Evolutionary conservation across 2,329 filamentous ascomycete genomes (phyloP).

Genomic region (Trichoderma asperellum): DNA sequence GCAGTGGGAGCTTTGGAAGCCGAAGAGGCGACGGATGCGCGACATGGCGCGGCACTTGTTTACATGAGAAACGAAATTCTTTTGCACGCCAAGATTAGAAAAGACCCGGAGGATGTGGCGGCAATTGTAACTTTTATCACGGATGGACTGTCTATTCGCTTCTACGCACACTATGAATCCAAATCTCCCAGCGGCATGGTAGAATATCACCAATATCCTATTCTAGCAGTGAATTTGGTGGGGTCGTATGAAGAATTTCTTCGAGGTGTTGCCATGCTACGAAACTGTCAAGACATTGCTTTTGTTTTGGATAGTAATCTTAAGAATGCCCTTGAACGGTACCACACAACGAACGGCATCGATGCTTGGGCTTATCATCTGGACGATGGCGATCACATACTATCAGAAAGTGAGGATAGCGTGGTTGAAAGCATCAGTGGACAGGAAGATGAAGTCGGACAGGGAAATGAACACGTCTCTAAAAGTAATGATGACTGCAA

Average conservation of each 20-base stretch:
- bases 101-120: slow-evolving; percentile 33
- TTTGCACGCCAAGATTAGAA: slow-evolving; percentile 26
- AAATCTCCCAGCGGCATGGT: slow-evolving; percentile 28
- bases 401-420: slow-evolving; percentile 13
- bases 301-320: slow-evolving; percentile 30
- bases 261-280: slow-evolving; percentile 30
- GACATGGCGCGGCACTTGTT: slow-evolving; percentile 38
- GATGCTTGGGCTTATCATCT: slow-evolving; percentile 9
- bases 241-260: slow-evolving; percentile 30
- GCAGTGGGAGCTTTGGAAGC: slow-evolving; percentile 28
- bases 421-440: neutral
- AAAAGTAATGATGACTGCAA: neutral
- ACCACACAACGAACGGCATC: slow-evolving; percentile 28
- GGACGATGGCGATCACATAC: neutral
- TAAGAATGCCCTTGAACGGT: slow-evolving; percentile 31
- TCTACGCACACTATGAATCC: slow-evolving; percentile 37
- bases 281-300: slow-evolving; percentile 36
- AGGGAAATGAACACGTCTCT: neutral
- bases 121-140: slow-evolving; percentile 37
- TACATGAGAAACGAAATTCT: slow-evolving; percentile 38
- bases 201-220: slow-evolving; percentile 35
- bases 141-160: slow-evolving; percentile 35
- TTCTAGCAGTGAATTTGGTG: slow-evolving; percentile 29
- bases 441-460: neutral
- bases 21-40: slow-evolving; percentile 33